These are phyloP conservation scores for Rhizopogon sp. DNA, from an alignment of 768 basidiomycete genomes.

Conservation along the genomic window DNA sequence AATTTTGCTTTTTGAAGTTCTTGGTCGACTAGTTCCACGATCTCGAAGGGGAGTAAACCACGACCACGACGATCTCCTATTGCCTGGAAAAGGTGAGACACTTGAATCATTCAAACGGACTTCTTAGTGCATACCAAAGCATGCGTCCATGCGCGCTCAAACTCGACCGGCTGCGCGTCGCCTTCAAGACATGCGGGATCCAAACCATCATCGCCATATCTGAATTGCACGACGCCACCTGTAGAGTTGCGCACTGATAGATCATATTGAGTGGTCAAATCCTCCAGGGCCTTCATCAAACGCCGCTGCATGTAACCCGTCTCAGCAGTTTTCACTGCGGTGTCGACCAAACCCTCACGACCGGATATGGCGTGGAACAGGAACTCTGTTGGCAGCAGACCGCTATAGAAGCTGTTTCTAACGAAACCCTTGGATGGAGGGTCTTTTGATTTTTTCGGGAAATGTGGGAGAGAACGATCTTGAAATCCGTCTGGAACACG, in stretches of 20 bases:
- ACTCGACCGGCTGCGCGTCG: conserved; percentile 90
- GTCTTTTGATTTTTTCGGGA: conserved; percentile 93
- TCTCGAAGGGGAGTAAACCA: conserved; percentile 82
- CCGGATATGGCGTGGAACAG: conserved; percentile 99
- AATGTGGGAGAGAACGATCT: conserved; percentile 98
- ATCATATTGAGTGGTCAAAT: conserved; percentile 95
- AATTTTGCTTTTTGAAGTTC: conserved; percentile 58
- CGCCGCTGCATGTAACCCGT: conserved; percentile 99
- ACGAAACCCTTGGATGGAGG: conserved; percentile 99
- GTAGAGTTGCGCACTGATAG: conserved; percentile 90
- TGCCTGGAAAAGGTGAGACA: conserved; percentile 39
- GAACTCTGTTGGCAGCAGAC: conserved; percentile 91
- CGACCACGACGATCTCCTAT: conserved; percentile 54
- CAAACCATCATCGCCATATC: conserved; percentile 94
- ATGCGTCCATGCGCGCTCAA: conserved; percentile 82
- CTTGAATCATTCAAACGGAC: conserved; percentile 2
- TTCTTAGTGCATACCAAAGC: conserved; percentile 49
- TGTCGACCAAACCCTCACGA: conserved; percentile 97
- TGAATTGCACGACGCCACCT: conserved; percentile 95
- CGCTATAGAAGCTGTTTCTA: conserved; percentile 93
- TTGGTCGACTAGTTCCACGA: conserved; percentile 63
- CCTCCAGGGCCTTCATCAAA: conserved; percentile 98
- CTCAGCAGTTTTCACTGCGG: conserved; percentile 99
- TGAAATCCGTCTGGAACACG: conserved; percentile 99
- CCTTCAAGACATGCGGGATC: conserved; percentile 97